Conservation (phyloP, 106 monocot species). For the Allium sativum region DNA sequence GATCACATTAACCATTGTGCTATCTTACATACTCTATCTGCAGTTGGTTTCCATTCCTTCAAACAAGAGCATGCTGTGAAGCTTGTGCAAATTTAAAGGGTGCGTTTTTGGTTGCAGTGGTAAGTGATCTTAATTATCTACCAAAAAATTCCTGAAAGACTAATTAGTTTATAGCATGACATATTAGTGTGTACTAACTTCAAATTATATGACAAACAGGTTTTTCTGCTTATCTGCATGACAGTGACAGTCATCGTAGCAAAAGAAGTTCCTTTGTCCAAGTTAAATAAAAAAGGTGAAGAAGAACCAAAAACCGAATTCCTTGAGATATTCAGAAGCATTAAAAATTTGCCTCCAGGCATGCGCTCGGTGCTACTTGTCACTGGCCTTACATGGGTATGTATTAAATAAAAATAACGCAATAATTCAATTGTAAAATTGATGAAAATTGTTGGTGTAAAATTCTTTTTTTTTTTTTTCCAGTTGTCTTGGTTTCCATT, state of each 20-base stretch:
- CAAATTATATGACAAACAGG: conserved; percentile 11
- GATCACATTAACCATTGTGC: no score
- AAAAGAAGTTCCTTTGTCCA: conserved; percentile 28
- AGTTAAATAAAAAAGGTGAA: neutral
- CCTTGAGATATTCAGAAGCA: conserved; percentile 20
- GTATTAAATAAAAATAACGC: neutral
- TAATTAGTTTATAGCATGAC: no score
- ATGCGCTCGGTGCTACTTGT: conserved; percentile 52
- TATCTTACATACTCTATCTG: neutral
- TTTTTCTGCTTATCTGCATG: conserved; percentile 32
- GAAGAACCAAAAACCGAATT: conserved; percentile 7
- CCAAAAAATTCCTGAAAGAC: no score
- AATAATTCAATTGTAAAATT: neutral
- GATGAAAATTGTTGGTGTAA: neutral
- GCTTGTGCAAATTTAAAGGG: conserved; percentile 96
- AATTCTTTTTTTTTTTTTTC: neutral
- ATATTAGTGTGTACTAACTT: no score
- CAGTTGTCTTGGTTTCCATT: conserved; percentile 97
- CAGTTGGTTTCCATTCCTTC: conserved; percentile 97
- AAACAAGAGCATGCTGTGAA: conserved; percentile 82
- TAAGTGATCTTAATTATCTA: conserved; percentile 19
- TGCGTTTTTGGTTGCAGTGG: conserved; percentile 93
- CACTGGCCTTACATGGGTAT: conserved; percentile 60
- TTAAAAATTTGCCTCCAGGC: conserved; percentile 60
- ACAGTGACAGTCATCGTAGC: conserved; percentile 41